Evolutionary conservation across 768 basidiomycete genomes (phyloP), one percentile per base, ranked within the genome.

Genomic region (Auricularia sp.): DNA sequence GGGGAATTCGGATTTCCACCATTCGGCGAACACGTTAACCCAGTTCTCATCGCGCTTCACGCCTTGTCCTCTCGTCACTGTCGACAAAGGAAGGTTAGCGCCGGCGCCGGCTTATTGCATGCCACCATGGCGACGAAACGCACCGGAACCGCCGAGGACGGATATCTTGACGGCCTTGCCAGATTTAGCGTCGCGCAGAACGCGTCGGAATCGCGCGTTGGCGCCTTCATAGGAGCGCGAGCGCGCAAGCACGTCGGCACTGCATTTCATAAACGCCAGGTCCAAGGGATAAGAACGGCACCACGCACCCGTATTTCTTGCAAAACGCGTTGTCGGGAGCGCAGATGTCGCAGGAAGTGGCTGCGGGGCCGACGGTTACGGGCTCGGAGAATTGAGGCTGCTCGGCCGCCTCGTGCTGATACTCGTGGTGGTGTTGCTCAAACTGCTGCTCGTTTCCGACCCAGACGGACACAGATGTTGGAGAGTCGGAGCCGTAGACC

Each of bases 211-310:
- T n/a, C 66, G 66, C 11, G 66, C 64, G 34, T 66, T 66, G 29
- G 66, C 36, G 21, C 66, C 66, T 66, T 66, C 66, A 43, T 64
- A 66, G 3, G 56, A 23, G 18, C 66, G 64, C 12, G 66, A 64
- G 7, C 63, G 58, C 14, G 66, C 66, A n/a, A 66, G 64, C 36
- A 64, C 64, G 59, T 64, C 64, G 54, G 36, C 36, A 35, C 58
- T 35, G 1, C 16, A 29, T 29, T 29, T 29, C 29, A 29, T 29
- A 3, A 34, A 23, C 36, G 63, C 36, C 34, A 4, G 53, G 7
- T 10, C 8, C 53, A 29, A 18, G n/a, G 7, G 18, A 54, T 54
- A 7, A 14, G 39, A 2, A 14, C 3, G 39, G 12, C n/a, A 18
- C 3, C 29, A 18, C 53, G 18, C 18, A 54, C 53, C 53, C 53